Base-by-base conservation (phyloP, 257 asterid genomes). In the Petunia secreta region DNA sequence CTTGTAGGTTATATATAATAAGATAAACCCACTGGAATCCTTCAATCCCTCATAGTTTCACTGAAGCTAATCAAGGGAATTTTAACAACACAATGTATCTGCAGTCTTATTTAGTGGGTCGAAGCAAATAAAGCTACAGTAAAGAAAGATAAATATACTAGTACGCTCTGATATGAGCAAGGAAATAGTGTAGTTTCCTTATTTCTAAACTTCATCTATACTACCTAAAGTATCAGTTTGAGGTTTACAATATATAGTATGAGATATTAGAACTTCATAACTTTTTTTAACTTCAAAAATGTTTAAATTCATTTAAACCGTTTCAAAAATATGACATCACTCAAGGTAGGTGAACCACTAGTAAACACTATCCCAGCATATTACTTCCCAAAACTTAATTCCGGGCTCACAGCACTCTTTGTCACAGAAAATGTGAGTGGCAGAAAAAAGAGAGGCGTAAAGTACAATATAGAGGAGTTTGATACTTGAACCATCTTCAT, bases 71-170 rank as follows among this genome's bases (percentile, higher is more conserved):
- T n/a, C 38, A 58, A 5, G 63, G 6, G 63, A 58, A 58, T 16
- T 57, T 44, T 71, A 71, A 43, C 77, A 71, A 71, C 43, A 68
- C 44, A 68, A 68, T 25, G 6, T 46, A 34, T 71, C 59, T 34
- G 34, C 77, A 69, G 46, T 71, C 48, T 64, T 38, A 38, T 38
- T 64, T 38, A 38, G 25, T 10, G 48, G 48, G 16, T 0, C 43
- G 1, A 34, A 25, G 41, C 48, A 71, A 71, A 71, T 46, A 34
- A 10, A 46, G 48, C 25, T 48, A 16, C 77, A 48, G 25, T 25
- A 25, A 25, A 25, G 77, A 71, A 34, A 71, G 60, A 59, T 48
- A 71, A 48, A 71, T 71, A 71, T n/a, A 37, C 60, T 71, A 71
- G 77, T 34, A 10, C 41, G 43, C 77, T 25, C 43, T 71, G 11